Evolutionary conservation across 257 asterid species (phyloP), one percentile per base, ranked within the genome.

Genomic region (Asclepias syriaca): DNA sequence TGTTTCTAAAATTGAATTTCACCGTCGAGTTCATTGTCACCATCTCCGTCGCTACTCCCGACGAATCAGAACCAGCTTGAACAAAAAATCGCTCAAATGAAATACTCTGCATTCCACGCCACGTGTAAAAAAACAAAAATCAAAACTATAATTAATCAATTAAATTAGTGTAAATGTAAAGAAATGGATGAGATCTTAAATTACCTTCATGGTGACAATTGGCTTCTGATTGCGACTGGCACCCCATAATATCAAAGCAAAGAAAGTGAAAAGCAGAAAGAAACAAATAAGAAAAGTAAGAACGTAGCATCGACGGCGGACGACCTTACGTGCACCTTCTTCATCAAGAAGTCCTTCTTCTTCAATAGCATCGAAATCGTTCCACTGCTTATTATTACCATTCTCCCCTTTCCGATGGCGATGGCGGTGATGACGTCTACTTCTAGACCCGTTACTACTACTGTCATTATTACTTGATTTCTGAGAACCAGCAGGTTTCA

Each of bases 211-310:
- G 7, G 88, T 79, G 54, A 94, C 85, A 60, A 81, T 75, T 43
- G 99, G 99, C 72, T 88, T 88, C 89, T 94, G 97, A 86, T 86
- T 87, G 79, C 89, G 74, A 77, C 97, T 89, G 43, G 96, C 97
- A 8, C 97, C 97, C 97, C 97, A 91, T 85, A 94, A 68, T 78
- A 91, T 87, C 84, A 91, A 80, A 13, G 96, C 81, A 65, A 94
- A 94, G 80, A 87, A 89, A 1, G 91, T 75, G 64, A 94, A 94
- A 45, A 94, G 83, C 66, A 86, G 79, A 46, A 82, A 78, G 77
- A 94, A 94, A 0, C 96, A 96, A 12, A 85, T 87, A 21, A 88
- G 75, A 27, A 94, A 94, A 29, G 85, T 91, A 76, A 78, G 77
- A 21, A 82, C 54, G 56, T 91, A 94, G 83, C 96, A 91, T 51